Base-by-base conservation (phyloP, 345 rosid genomes). In the Pelargonium nanum region DNA sequence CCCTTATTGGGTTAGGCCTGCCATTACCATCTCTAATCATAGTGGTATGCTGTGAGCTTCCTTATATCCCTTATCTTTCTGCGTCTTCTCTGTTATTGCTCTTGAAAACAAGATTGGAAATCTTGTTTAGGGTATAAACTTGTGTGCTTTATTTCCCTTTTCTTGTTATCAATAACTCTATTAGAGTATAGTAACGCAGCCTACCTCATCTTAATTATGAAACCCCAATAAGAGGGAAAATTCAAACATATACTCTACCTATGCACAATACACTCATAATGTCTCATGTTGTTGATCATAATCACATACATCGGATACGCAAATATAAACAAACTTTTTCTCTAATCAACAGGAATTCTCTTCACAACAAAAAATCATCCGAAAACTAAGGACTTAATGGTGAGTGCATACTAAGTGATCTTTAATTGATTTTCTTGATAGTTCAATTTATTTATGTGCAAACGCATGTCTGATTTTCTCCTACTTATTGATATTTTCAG, bases 1-100 rank as follows among this genome's bases (percentile, higher is more conserved):
- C 64, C 99, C 97, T 61, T 87, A 87, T 59, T 93, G 99, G 99
- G 78, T 89, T 65, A 81, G 96, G 79, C 99, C 99, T 16, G 80
- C 91, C 21, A 79, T 93, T 45, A 82, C 85, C 4, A 60, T 93
- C 71, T 84, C 89, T 52, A 74, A 85, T 79, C 96, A 89, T 58
- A 84, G 66, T 65, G 96, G 99, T 92, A 66, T 60, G 78, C 34
- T n/a, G 52, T 62, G 10, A 28, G 48, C 16, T 40, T 40, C 48
- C 13, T 40, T 40, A 40, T 40, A 12, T 40, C 2, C 15, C 15
- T 40, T 40, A 30, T 9, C 15, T 40, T 40, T 17, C 9, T 40
- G 9, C 15, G 17, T 52, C 22, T 52, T 52, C 55, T 52, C 22
- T 21, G 48, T 40, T 28, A 7, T 28, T 28, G 32, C 7, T 2